Evolutionary conservation across 768 basidiomycete species (phyloP).

Genomic region (Tulasnella calospora): DNA sequence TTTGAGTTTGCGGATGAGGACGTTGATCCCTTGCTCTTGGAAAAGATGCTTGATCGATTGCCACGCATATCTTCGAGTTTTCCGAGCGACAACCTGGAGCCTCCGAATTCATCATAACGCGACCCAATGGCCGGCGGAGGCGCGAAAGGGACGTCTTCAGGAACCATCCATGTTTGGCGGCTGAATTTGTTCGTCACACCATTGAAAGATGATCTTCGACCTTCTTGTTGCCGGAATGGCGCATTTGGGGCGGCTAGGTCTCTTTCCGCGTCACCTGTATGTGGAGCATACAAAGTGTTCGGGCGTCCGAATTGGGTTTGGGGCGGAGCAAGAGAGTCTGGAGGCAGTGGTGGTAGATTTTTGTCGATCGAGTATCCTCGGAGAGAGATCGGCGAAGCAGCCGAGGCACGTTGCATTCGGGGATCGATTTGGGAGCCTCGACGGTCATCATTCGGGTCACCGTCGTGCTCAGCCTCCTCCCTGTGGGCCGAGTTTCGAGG

Average conservation of each 20-base stretch:
- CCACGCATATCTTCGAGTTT: slow-evolving; percentile 31
- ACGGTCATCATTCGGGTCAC: slow-evolving; percentile 7
- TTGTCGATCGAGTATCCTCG: slow-evolving; percentile 42
- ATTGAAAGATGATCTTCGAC: slow-evolving; percentile 69
- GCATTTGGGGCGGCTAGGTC: slow-evolving; percentile 47
- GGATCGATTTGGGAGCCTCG: slow-evolving; percentile 34
- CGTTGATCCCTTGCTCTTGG: slow-evolving; percentile 10
- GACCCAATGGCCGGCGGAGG: slow-evolving; percentile 42
- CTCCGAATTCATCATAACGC: slow-evolving; percentile 68
- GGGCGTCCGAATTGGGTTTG: slow-evolving; percentile 53
- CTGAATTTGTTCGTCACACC: slow-evolving; percentile 41
- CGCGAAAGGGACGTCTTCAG: slow-evolving; percentile 37
- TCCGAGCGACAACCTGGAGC: slow-evolving; percentile 55
- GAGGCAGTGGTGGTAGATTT: slow-evolving; percentile 70
- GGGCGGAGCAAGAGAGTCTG: slow-evolving; percentile 37
- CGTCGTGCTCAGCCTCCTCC: slow-evolving; percentile 17
- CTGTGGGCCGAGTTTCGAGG: slow-evolving; percentile 26
- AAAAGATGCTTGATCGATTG: slow-evolving; percentile 39
- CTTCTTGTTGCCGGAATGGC: slow-evolving; percentile 31
- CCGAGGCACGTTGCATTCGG: slow-evolving; percentile 24
- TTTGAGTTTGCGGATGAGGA: neutral
- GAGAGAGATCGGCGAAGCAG: slow-evolving; percentile 24
- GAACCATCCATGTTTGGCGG: slow-evolving; percentile 17
- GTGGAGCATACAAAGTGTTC: slow-evolving; percentile 49
- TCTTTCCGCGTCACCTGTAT: slow-evolving; percentile 44